phyloP scores from a whole-genome alignment of 805 yeast genomes.

The Henningerozyma blattae region DNA sequence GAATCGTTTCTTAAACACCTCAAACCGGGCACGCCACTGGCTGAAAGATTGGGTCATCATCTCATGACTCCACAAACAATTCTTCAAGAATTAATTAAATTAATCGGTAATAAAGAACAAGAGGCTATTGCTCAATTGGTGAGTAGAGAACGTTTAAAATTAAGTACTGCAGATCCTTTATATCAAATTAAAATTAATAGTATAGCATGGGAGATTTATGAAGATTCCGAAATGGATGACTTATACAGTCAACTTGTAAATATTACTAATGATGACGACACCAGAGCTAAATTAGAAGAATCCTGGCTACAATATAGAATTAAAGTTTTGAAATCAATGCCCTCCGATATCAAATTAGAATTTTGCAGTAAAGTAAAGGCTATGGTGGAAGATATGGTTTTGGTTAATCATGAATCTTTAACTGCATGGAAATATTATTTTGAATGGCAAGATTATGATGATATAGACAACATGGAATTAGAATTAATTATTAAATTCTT shows the following conservation, averaged over 20 bases:
- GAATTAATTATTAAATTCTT: slow-evolving; percentile 39
- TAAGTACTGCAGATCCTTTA: slow-evolving; percentile 31
- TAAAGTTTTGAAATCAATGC: slow-evolving; percentile 40
- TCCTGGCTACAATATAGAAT: slow-evolving; percentile 45
- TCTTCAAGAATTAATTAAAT: slow-evolving; percentile 31
- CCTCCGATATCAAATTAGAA: slow-evolving; percentile 29
- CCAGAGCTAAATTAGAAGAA: slow-evolving; percentile 49
- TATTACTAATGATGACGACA: slow-evolving; percentile 45
- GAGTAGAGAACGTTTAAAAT: slow-evolving; percentile 37
- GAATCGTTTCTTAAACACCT: slow-evolving; percentile 38
- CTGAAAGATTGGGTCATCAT: slow-evolving; percentile 37
- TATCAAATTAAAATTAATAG: slow-evolving; percentile 29
- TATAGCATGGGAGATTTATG: slow-evolving; percentile 35
- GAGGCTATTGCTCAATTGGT: slow-evolving; percentile 28
- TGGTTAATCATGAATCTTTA: slow-evolving; percentile 47
- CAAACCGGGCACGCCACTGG: slow-evolving; percentile 45
- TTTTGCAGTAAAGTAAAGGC: slow-evolving; percentile 35
- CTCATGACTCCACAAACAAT: slow-evolving; percentile 37
- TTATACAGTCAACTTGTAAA: slow-evolving; percentile 48
- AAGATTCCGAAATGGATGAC: slow-evolving; percentile 37
- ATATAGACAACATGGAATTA: slow-evolving; percentile 38
- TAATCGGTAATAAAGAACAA: slow-evolving; percentile 30
- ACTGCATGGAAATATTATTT: slow-evolving; percentile 64
- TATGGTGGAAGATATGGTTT: slow-evolving; percentile 60
- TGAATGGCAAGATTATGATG: slow-evolving; percentile 56